Evolutionary conservation across 1,139 yeast species (phyloP), one percentile per base, ranked within the genome.

Genomic region (Tardiomyces blankii): DNA sequence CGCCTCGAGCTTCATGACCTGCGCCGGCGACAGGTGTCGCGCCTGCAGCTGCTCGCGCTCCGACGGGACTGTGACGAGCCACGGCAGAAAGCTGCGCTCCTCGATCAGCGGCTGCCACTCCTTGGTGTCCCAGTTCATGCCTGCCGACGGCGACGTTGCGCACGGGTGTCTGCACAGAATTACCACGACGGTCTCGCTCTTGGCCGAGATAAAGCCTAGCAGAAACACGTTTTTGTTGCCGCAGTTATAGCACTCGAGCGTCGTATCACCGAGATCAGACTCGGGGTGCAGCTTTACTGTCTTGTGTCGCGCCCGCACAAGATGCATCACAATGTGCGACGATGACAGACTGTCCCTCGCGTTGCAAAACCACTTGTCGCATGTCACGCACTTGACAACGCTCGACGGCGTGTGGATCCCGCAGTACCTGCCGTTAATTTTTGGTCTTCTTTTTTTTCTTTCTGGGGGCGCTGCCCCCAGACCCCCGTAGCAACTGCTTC

Each of bases 321-420:
- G 67, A 64, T 89, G 97, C 16, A 87, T 84, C 14, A 89, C 80
- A 30, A 89, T 85, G 62, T 89, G 97, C 1, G 95, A 83, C 18
- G 89, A 78, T 9, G 76, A 66, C 9, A 78, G 69, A 41, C 70
- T 69, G 27, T 77, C 72, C 48, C 78, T 77, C n/a, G 85, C 75
- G 61, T 89, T 89, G 67, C 97, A 89, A 62, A 89, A 89, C 96
- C 96, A 89, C 61, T 80, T 82, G 57, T 77, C 66, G 64, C 96
- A 88, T 4, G 75, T 71, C 48, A 77, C 76, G 67, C 97, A 89
- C 55, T 82, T 79, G 40, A 84, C 83, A 18, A 88, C 83, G 43
- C 82, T 72, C 9, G 77, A 65, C 0, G 87, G 74, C 5, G 77
- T 66, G 52, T 80, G 80, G 33, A 86, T 72, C 1, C 89, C 93